phyloP scores from a whole-genome alignment of 176 grass and related monocot species.

The Oryza nivara region DNA sequence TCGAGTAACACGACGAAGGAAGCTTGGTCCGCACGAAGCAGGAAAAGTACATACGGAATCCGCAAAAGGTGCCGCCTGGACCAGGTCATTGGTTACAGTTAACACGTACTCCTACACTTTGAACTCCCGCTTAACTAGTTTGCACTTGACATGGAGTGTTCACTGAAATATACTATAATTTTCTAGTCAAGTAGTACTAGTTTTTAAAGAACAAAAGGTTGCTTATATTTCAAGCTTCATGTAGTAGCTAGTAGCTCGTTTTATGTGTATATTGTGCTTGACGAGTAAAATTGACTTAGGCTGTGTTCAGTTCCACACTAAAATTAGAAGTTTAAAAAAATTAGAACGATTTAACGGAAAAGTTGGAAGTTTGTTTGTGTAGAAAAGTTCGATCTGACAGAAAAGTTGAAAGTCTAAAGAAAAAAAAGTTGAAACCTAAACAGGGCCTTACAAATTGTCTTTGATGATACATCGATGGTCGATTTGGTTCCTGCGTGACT shows the following conservation, averaged over 20 bases:
- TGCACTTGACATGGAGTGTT: slow-evolving; percentile 15
- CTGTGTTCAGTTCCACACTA: no score
- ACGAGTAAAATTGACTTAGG: not conserved
- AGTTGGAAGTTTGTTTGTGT: no score
- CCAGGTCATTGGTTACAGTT: not conserved
- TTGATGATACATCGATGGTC: not conserved
- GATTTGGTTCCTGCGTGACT: no score
- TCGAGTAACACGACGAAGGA: not conserved
- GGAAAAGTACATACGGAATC: slow-evolving; percentile 2
- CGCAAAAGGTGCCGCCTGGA: not conserved
- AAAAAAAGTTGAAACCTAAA: no score
- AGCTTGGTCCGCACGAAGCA: slow-evolving; percentile 10
- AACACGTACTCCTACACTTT: not conserved
- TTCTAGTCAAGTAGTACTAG: not conserved
- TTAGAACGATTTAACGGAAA: no score
- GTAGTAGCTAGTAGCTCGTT: no score
- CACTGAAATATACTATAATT: not conserved
- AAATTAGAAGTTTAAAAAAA: no score
- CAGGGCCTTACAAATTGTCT: not conserved
- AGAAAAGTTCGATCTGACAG: no score
- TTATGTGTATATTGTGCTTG: no score
- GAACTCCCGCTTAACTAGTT: not conserved
- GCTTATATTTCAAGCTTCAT: not conserved
- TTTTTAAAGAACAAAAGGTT: not conserved
- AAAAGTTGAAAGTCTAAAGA: no score